A percentile compares a stretch with the other conserved stretches of the same genome.
phyloP scores from a whole-genome alignment of 2,329 filamentous ascomycete species.

The Exophiala viscosa region DNA sequence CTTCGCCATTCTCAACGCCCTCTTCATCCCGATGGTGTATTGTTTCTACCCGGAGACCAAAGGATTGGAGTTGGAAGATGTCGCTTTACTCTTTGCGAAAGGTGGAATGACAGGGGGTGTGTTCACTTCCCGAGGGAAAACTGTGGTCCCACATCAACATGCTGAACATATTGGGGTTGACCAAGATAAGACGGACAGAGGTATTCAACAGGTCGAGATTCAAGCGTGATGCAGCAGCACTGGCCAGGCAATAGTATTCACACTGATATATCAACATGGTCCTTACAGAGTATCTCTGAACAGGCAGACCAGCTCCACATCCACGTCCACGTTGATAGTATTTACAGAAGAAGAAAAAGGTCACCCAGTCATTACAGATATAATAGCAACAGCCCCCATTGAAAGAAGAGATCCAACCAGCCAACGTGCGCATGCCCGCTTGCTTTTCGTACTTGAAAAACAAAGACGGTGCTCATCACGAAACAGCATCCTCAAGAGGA shows the following conservation, averaged over 20 bases:
- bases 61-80: slow-evolving; percentile 60
- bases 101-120: slow-evolving; percentile 13
- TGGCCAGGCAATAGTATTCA: too few relatives aligned
- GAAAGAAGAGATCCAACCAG: too few relatives aligned
- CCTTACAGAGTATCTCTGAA: too few relatives aligned
- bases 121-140: slow-evolving; percentile 27
- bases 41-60: slow-evolving; percentile 65
- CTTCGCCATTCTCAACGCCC: slow-evolving; percentile 30
- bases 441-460: too few relatives aligned
- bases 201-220: neutral
- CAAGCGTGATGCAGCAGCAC: too few relatives aligned
- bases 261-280: too few relatives aligned
- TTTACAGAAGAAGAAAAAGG: too few relatives aligned
- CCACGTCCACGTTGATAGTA: too few relatives aligned
- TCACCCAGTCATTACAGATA: too few relatives aligned
- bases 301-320: too few relatives aligned
- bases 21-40: slow-evolving; percentile 53
- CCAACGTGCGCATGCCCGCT: too few relatives aligned
- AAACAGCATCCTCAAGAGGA: slow-evolving; percentile 69
- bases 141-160: slow-evolving; percentile 17
- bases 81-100: slow-evolving; percentile 44
- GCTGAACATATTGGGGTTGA: neutral
- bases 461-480: slow-evolving; percentile 1
- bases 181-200: neutral
- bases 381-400: too few relatives aligned